phyloP scores from a whole-genome alignment of 2,329 filamentous ascomycete species.

The Fusarium decemcellulare region DNA sequence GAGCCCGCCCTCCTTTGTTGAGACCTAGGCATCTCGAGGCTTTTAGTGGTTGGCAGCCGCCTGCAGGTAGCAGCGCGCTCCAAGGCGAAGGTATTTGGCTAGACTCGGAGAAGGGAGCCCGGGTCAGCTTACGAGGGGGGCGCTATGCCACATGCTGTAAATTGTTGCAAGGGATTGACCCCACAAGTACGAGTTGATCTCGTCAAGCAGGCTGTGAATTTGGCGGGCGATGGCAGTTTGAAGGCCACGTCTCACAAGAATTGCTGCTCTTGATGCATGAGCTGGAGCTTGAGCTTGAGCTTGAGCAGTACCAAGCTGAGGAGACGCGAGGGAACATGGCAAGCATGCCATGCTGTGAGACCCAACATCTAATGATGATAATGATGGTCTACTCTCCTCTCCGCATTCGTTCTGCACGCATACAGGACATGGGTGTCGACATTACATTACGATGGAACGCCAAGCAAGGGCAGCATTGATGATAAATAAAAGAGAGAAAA shows the following conservation, averaged over 20 bases:
- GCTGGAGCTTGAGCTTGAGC: no score
- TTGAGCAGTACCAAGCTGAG: background rate
- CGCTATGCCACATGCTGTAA: constrained; percentile 33
- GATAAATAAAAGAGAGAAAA: constrained; percentile 11
- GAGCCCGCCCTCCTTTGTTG: background rate
- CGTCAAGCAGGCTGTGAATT: constrained; percentile 9
- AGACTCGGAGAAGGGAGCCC: constrained; percentile 28
- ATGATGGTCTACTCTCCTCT: background rate
- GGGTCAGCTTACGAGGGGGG: constrained; percentile 33
- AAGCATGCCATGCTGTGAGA: background rate
- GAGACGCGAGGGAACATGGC: background rate
- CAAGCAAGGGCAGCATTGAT: constrained; percentile 38
- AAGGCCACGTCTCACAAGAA: no score
- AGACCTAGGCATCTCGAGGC: constrained; percentile 7
- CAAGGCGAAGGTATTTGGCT: constrained; percentile 20
- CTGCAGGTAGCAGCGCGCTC: constrained; percentile 1
- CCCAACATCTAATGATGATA: background rate
- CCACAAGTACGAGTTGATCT: constrained; percentile 31
- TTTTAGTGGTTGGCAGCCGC: constrained; percentile 20
- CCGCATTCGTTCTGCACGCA: background rate
- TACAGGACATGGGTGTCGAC: constrained; percentile 4
- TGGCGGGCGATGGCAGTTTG: background rate
- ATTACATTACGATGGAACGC: constrained; percentile 18
- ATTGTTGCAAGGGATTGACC: constrained; percentile 32
- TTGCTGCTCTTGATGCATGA: no score